Evolutionary conservation across 306 rosid species (phyloP), one percentile per base, ranked within the genome.

Genomic region (Pyrus pyrifolia): DNA sequence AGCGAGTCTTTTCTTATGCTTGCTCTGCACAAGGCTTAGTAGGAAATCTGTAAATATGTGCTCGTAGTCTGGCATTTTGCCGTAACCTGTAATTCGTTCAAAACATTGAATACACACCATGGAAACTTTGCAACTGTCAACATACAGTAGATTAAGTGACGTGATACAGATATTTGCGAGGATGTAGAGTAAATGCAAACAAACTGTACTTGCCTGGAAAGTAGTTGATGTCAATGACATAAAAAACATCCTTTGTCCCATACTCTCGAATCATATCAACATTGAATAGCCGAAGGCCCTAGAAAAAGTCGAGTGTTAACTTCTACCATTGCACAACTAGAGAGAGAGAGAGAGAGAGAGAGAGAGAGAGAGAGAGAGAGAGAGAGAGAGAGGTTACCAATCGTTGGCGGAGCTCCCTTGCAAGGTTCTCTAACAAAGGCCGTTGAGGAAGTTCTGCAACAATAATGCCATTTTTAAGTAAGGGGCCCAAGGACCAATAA

Each of bases 171-270:
- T 49, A 49, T 49, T 49, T 49, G 6, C 13, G 21, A 49, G 55
- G 30, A 31, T 12, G 22, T 11, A 40, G 57, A 66, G 22, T 33
- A 14, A 10, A 57, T 9, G 33, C 46, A 29, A 17, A 62, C 14
- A 59, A 22, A 59, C 25, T 69, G 40, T 52, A 78, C 91, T 75
- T 83, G 79, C 98, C 98, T 38, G 98, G 98, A 78, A 93, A 91
- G 88, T 93, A 93, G 84, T 91, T 93, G 68, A 93, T 93, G 85
- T 93, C 98, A 22, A 93, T 91, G 83, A 93, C 98, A 58, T 91
- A 91, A 63, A 71, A 93, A 27, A 23, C 87, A 82, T 93, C 91
- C 81, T 78, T 78, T 44, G 87, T 83, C 45, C 97, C 96, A 7
- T 79, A 75, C 81, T 89, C 86, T 30, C 96, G 93, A 53, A 93